Percentiles rank a stretch among this genome's conserved stretches.
phyloP scores from a whole-genome alignment of 2,329 filamentous ascomycete genomes.

The Magnaporthiopsis incrustans region DNA sequence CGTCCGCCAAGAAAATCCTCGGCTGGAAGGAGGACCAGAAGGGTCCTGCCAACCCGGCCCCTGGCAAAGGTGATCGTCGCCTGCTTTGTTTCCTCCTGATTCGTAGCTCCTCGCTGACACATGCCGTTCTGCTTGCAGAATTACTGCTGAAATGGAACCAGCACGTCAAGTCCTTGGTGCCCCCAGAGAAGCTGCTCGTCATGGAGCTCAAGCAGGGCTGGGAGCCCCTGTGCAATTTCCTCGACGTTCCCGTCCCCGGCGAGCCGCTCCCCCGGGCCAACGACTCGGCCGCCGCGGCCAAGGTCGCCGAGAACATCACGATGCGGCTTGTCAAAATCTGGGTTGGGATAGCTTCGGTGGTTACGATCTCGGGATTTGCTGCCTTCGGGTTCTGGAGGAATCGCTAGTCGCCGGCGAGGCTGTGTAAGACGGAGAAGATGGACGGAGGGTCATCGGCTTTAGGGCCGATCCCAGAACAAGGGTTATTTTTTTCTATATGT shows the following conservation, averaged over 20 bases:
- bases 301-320: conserved; percentile 8
- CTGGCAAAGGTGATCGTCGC: conserved; percentile 1
- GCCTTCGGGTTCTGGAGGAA: neutral
- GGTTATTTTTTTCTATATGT: too few species aligned
- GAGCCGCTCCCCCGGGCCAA: conserved; percentile 22
- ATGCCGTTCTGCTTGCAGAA: neutral
- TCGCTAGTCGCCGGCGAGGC: neutral
- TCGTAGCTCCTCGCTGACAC: neutral
- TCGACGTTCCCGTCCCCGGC: conserved; percentile 21
- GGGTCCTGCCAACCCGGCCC: conserved; percentile 1
- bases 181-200: conserved; percentile 18
- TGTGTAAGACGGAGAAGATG: too few species aligned
- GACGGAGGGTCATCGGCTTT: too few species aligned
- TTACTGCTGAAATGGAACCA: conserved; percentile 4
- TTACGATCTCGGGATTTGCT: neutral
- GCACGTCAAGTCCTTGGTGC: conserved; percentile 13
- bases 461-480: too few species aligned
- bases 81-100: neutral
- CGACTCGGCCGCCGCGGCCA: conserved; percentile 15
- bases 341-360: neutral
- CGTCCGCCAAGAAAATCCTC: conserved; percentile 1
- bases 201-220: conserved; percentile 22
- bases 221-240: conserved; percentile 24
- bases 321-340: conserved; percentile 1
- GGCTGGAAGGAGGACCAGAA: neutral